Conservation (phyloP, 73 alveolate species). For the Symbiodinium pilosum region DNA sequence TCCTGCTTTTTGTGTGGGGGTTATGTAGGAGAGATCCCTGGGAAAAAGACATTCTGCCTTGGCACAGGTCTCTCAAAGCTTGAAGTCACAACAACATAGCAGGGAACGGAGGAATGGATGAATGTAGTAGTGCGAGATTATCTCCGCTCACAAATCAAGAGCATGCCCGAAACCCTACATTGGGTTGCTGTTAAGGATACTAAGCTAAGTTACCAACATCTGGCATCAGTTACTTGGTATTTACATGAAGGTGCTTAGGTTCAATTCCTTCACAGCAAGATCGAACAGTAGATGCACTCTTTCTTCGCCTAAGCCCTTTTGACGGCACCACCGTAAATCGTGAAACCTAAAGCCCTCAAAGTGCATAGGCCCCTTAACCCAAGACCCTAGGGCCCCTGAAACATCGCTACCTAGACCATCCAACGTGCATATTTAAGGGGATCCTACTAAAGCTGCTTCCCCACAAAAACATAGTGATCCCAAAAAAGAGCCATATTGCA, state of each 20-base stretch:
- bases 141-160: background rate
- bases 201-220: background rate
- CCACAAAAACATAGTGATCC: too few species aligned
- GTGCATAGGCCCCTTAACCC: too few species aligned
- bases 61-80: background rate
- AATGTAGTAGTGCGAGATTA: background rate
- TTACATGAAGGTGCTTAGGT: background rate
- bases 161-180: background rate
- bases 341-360: too few species aligned
- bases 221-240: background rate
- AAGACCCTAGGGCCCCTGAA: too few species aligned
- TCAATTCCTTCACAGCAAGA: too few species aligned
- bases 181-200: conserved; percentile 46
- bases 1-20: background rate
- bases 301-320: background rate
- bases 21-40: background rate
- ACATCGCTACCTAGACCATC: too few species aligned
- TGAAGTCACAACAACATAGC: too few species aligned
- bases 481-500: too few species aligned
- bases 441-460: too few species aligned
- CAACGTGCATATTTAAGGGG: too few species aligned
- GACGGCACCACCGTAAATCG: background rate
- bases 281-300: background rate
- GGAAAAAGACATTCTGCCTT: background rate
- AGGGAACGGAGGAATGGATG: too few species aligned